Percentiles rank a stretch among this genome's conserved stretches.
Conservation (phyloP, 495 filamentous ascomycete species). For the Aspergillus asperescens region DNA sequence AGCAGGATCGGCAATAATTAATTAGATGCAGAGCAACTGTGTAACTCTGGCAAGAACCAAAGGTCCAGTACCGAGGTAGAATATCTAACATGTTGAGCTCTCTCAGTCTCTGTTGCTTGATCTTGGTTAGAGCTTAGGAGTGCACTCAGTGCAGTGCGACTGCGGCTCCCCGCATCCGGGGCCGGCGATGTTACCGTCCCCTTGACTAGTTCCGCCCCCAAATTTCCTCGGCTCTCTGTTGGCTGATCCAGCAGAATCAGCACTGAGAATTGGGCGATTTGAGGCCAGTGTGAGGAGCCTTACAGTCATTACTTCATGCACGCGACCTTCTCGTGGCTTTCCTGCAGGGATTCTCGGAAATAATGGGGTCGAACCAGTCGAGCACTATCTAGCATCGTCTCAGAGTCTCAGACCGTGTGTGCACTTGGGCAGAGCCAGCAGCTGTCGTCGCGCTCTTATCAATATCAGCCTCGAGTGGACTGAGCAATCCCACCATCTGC, state of each 20-base stretch:
- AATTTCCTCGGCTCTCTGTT: not conserved
- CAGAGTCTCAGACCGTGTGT: not conserved
- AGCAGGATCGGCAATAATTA: too few relatives aligned
- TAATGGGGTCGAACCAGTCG: not conserved
- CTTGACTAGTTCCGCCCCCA: slow-evolving; percentile 5
- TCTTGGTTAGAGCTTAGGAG: too few relatives aligned
- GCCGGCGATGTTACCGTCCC: slow-evolving; percentile 22
- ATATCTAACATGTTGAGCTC: too few relatives aligned
- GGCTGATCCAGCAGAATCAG: too few relatives aligned
- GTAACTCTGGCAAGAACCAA: too few relatives aligned
- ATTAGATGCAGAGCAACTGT: too few relatives aligned
- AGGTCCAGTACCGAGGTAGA: too few relatives aligned
- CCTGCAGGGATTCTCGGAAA: not conserved
- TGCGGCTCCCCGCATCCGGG: slow-evolving; percentile 26
- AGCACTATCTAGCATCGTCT: not conserved
- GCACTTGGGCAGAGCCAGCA: not conserved
- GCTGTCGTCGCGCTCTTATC: not conserved
- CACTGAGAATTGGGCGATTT: too few relatives aligned
- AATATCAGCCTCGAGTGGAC: not conserved
- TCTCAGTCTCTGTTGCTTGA: too few relatives aligned
- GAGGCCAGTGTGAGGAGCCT: too few relatives aligned
- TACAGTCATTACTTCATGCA: not conserved
- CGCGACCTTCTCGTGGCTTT: slow-evolving; percentile 2
- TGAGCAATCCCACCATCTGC: slow-evolving; percentile 14
- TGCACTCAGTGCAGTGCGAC: too few relatives aligned